Evolutionary conservation across 148 eudicot species (phyloP).

Genomic region (Hydrangea macrophylla): DNA sequence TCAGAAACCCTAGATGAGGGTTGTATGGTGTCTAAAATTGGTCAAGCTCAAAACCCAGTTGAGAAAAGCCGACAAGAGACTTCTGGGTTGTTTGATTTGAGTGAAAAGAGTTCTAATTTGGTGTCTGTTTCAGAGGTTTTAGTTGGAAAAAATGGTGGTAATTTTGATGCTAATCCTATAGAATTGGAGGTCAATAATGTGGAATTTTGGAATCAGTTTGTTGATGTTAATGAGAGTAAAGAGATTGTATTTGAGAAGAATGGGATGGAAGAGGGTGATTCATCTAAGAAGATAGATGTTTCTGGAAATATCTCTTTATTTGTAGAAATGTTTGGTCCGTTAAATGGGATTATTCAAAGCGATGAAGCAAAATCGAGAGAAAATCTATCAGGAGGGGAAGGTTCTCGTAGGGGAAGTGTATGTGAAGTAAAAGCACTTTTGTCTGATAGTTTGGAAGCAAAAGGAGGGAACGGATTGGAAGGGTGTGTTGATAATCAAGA

Average conservation of each 20-base stretch:
- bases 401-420: background rate
- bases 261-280: constrained; percentile 7
- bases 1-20: constrained; percentile 24
- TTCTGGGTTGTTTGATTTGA: constrained; percentile 8
- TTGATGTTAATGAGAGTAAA: background rate
- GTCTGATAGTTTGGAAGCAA: constrained; percentile 1
- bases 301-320: constrained; percentile 31
- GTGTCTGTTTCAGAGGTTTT: background rate
- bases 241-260: background rate
- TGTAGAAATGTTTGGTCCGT: constrained; percentile 39
- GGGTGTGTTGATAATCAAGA: constrained; percentile 11
- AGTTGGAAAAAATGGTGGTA: constrained; percentile 9
- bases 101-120: constrained; percentile 1
- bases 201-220: background rate
- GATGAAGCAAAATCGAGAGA: constrained; percentile 3
- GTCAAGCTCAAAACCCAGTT: constrained; percentile 12
- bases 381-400: background rate
- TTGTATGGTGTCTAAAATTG: constrained; percentile 17
- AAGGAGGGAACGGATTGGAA: constrained; percentile 1
- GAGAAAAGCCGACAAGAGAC: constrained; percentile 16
- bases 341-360: constrained; percentile 13
- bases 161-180: background rate
- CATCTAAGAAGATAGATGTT: constrained; percentile 19
- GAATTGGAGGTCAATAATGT: constrained; percentile 1
- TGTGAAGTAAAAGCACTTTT: background rate